These are phyloP conservation scores for Huntiella abstrusa DNA, from an alignment of 2,329 filamentous ascomycete genomes.

Conservation along the genomic window DNA sequence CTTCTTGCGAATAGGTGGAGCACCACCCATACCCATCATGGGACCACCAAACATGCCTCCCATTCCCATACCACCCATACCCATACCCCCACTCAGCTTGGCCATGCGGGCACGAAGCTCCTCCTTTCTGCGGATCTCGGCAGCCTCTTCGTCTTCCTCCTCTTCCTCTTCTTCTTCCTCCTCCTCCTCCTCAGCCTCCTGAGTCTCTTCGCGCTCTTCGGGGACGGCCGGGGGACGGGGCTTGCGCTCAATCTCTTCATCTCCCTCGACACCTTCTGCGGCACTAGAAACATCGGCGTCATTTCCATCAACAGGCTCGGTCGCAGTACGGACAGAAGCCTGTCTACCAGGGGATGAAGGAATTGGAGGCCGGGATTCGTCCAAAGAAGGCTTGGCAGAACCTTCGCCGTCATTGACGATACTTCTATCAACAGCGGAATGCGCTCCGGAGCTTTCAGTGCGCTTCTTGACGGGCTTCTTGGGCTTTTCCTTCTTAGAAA, in stretches of 20 bases:
- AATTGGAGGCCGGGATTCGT: conserved; percentile 24
- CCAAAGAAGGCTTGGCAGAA: conserved; percentile 30
- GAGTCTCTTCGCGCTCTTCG: conserved; percentile 34
- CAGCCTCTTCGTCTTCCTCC: conserved; percentile 68
- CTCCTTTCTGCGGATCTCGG: conserved; percentile 66
- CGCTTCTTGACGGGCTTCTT: conserved; percentile 53
- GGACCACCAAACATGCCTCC: conserved; percentile 74
- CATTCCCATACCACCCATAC: conserved; percentile 62
- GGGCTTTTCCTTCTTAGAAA: conserved; percentile 70
- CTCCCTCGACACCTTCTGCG: conserved; percentile 43
- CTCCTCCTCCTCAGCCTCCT: conserved; percentile 16
- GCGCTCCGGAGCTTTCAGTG: conserved; percentile 27
- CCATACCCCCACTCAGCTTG: conserved; percentile 96
- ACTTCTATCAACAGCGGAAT: conserved; percentile 12
- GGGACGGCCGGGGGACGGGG: no score
- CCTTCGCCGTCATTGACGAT: conserved; percentile 27
- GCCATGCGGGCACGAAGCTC: conserved; percentile 91
- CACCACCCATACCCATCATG: conserved; percentile 41
- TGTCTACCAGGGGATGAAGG: conserved; percentile 34
- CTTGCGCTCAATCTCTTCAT: conserved; percentile 42
- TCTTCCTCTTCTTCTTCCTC: conserved; percentile 39
- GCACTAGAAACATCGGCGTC: conserved; percentile 47
- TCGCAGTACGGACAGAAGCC: conserved; percentile 20
- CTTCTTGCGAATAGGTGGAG: conserved; percentile 36
- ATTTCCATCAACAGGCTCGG: conserved; percentile 33